phyloP scores from a whole-genome alignment of 148 eudicot genomes.

The Fagopyrum tataricum region DNA sequence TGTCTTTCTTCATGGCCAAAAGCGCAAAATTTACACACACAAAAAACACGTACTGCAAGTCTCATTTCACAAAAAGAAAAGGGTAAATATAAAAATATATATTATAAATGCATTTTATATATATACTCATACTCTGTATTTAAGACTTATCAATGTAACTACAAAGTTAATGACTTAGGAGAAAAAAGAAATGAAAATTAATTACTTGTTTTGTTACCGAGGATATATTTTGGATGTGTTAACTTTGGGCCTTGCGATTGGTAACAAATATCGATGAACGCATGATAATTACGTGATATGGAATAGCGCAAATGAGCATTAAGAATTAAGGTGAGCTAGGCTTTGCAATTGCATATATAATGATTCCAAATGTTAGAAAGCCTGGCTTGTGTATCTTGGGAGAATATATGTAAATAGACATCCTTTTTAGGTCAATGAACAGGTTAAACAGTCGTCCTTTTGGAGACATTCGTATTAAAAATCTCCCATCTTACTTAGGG shows the following conservation, averaged over 20 bases:
- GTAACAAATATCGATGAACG: background rate
- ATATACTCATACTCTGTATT: no score
- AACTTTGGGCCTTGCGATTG: background rate
- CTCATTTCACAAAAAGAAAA: no score
- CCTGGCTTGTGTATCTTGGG: conserved; percentile 1
- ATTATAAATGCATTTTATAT: no score
- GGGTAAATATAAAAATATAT: no score
- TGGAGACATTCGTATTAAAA: conserved; percentile 2
- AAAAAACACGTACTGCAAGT: no score
- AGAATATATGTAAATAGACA: background rate
- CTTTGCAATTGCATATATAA: background rate
- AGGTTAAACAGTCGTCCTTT: background rate
- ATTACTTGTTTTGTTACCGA: no score
- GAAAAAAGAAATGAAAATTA: no score
- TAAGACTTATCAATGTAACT: no score
- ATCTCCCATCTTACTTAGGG: background rate
- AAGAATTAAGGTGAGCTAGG: background rate
- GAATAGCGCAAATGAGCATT: background rate
- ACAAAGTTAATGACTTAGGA: no score
- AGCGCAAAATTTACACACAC: background rate
- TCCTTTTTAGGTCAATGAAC: conserved; percentile 6
- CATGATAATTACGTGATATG: background rate
- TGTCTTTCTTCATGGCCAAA: background rate
- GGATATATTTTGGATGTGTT: background rate
- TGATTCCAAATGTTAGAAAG: background rate